Base-by-base conservation (phyloP, 1,284 basidiomycete species). In the Pterulicium gracile region DNA sequence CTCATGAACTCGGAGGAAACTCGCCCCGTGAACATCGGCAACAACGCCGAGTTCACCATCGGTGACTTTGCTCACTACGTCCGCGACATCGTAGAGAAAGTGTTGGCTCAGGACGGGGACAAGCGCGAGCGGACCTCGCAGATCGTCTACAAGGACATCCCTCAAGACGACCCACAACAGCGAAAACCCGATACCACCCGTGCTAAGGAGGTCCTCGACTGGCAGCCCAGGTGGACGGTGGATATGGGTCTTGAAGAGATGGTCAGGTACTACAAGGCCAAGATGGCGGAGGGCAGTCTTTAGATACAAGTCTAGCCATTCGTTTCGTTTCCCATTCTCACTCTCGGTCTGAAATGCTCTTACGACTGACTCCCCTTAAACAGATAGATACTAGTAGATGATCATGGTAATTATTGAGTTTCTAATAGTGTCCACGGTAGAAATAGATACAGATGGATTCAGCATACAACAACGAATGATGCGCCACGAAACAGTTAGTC, bases 1-100 rank as follows among this genome's bases (percentile, higher is more conserved):
- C 73, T 94, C 56, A 95, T 95, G 91, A 94, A 92, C 73, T 90
- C 88, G 39, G 67, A 78, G 58, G 89, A 94, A 66, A 77, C 84
- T 47, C 86, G 91, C 39, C 93, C 94, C 2, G 88, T 95, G 63
- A 98, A 98, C 74, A 83, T 98, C 54, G 94, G 94, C 51, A 92
- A 89, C 58, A 69, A 79, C 43, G 88, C 95, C 64, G 95, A 98
- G 70, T 96, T 94, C 66, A 92, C 89, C 47, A 95, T 98, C 55
- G 77, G 83, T 47, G 83, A 92, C 55, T 94, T 94, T 60, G 90
- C 91, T 22, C 79, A 87, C 62, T 77, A 90, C 54, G 89, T 94
- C 44, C 75, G 88, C 46, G 88, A 93, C 46, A 81, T 90, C 55
- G 92, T 91, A 47, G 86, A 88, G 65, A 85, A 90, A 68, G 86